A percentile compares a stretch with the other conserved stretches of the same genome.
These are phyloP conservation scores for Russula dissimulans DNA, from an alignment of 768 basidiomycete species.

Conservation along the genomic window DNA sequence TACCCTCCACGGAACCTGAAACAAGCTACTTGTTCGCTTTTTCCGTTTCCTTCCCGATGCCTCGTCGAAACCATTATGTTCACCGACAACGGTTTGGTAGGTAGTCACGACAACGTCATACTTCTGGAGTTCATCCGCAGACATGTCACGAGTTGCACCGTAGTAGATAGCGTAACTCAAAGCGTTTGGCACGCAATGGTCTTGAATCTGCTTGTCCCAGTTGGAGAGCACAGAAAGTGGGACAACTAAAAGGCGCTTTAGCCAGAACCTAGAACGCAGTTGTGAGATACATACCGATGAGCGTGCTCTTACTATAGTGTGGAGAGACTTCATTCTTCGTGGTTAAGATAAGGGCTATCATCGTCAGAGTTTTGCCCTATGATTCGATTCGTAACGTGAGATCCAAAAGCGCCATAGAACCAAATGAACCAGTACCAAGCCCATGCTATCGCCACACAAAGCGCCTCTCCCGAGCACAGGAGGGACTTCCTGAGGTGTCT, in stretches of 20 bases:
- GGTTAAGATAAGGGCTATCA: slow-evolving; percentile 71
- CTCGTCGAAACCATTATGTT: slow-evolving; percentile 32
- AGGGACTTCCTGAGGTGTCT: slow-evolving; percentile 55
- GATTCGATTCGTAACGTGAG: neutral
- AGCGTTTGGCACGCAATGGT: slow-evolving; percentile 51
- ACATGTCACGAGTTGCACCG: slow-evolving; percentile 52
- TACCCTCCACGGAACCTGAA: slow-evolving; percentile 77
- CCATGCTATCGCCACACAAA: slow-evolving; percentile 88
- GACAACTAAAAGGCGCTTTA: slow-evolving; percentile 40
- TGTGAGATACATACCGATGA: slow-evolving; percentile 55
- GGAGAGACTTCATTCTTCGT: slow-evolving; percentile 56
- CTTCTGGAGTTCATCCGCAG: slow-evolving; percentile 47
- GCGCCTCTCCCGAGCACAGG: slow-evolving; percentile 78
- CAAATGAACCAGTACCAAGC: slow-evolving; percentile 34
- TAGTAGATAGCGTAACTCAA: slow-evolving; percentile 61
- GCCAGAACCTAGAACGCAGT: neutral
- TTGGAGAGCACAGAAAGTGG: slow-evolving; percentile 82
- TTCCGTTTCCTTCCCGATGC: slow-evolving; percentile 49
- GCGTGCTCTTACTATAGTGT: slow-evolving; percentile 56
- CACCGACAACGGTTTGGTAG: slow-evolving; percentile 61
- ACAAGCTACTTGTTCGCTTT: slow-evolving; percentile 49
- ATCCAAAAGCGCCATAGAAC: slow-evolving; percentile 1
- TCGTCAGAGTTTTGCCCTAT: slow-evolving; percentile 86
- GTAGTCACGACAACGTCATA: slow-evolving; percentile 81
- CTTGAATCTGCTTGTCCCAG: slow-evolving; percentile 77